phyloP scores from a whole-genome alignment of 257 asterid genomes.

The Dorcoceras hygrometricum region DNA sequence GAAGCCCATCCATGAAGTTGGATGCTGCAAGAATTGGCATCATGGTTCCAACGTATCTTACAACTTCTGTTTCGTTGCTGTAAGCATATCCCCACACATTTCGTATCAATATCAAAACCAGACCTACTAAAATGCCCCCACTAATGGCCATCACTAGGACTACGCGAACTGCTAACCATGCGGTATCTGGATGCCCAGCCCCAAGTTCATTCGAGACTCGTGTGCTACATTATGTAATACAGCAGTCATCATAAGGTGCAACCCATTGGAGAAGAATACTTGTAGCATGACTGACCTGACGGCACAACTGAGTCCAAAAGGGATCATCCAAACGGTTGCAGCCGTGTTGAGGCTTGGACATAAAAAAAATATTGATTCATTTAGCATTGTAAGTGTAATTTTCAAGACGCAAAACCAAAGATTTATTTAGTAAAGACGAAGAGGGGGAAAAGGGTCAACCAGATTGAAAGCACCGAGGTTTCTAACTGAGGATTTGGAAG shows the following conservation, averaged over 20 bases:
- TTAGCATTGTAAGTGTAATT: not conserved
- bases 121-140: constrained; percentile 50
- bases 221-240: constrained; percentile 43
- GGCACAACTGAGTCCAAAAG: constrained; percentile 78
- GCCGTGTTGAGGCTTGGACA: constrained; percentile 65
- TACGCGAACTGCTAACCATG: constrained; percentile 55
- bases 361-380: constrained; percentile 11
- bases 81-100: constrained; percentile 71
- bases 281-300: constrained; percentile 54
- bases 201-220: constrained; percentile 86
- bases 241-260: not conserved
- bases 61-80: constrained; percentile 63
- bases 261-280: not conserved
- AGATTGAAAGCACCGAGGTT: constrained; percentile 81
- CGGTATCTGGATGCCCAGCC: constrained; percentile 60
- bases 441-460: constrained; percentile 34
- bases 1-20: constrained; percentile 71
- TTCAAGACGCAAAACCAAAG: not conserved
- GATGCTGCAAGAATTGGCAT: constrained; percentile 78
- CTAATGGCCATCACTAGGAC: constrained; percentile 47
- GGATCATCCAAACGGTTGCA: constrained; percentile 78
- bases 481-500: constrained; percentile 81
- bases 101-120: constrained; percentile 43
- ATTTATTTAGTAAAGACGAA: not conserved
- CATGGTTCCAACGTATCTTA: constrained; percentile 56